Conservation (phyloP, 2,329 filamentous ascomycete genomes). For the Ploettnerulaceae sp. region DNA sequence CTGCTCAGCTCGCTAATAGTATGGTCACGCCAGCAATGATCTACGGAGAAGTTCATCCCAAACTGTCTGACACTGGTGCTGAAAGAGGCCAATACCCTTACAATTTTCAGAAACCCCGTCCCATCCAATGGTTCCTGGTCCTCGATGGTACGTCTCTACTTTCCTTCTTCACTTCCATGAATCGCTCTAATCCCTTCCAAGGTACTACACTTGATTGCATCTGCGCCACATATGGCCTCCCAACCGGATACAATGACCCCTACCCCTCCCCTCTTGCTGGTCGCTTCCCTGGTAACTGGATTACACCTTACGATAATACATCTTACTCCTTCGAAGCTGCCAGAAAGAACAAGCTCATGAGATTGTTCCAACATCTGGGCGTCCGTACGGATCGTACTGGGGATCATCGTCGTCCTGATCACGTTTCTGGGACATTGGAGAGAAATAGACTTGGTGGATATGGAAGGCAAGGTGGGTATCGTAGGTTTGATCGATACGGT, state of each 20-base stretch:
- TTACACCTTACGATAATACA: too few relatives aligned
- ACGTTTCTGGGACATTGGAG: not conserved
- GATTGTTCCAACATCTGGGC: slow-evolving; percentile 1
- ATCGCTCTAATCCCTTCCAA: not conserved
- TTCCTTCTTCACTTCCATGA: too few relatives aligned
- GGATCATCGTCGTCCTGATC: not conserved
- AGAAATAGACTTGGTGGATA: not conserved
- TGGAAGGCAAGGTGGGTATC: not conserved
- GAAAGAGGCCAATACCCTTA: slow-evolving; percentile 16
- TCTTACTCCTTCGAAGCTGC: not conserved
- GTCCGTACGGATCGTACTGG: not conserved
- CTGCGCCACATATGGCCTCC: slow-evolving; percentile 9
- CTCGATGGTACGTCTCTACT: slow-evolving; percentile 19
- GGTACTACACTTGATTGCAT: slow-evolving; percentile 13
- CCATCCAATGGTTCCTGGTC: slow-evolving; percentile 18
- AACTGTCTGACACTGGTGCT: slow-evolving; percentile 12
- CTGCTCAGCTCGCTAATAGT: slow-evolving; percentile 23
- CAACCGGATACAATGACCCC: not conserved
- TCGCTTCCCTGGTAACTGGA: not conserved
- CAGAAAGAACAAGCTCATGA: not conserved
- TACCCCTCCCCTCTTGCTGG: not conserved
- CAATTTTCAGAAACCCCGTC: slow-evolving; percentile 20
- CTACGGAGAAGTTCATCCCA: slow-evolving; percentile 26
- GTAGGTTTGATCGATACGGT: not conserved
- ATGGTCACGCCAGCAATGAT: slow-evolving; percentile 9